Evolutionary conservation across 176 grass and related monocot species (phyloP).

Genomic region (Aegilops speltoides): DNA sequence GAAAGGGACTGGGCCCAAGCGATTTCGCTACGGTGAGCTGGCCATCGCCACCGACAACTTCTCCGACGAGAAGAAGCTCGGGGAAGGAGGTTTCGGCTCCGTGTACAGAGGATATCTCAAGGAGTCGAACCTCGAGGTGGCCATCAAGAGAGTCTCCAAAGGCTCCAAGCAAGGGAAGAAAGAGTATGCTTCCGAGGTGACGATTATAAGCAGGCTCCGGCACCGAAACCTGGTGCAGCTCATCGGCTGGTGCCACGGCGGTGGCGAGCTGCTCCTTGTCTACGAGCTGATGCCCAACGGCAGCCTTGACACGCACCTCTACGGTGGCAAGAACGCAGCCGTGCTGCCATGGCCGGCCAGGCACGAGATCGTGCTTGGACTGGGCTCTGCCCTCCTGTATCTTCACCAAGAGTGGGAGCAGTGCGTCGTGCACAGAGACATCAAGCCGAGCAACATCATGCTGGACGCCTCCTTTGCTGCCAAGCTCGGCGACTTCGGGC

Average conservation of each 20-base stretch:
- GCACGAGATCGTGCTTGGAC: slow-evolving; percentile 10
- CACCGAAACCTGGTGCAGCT: slow-evolving; percentile 67
- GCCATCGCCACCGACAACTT: slow-evolving; percentile 26
- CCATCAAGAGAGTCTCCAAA: slow-evolving; percentile 31
- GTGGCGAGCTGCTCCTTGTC: slow-evolving; percentile 42
- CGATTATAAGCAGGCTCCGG: slow-evolving; percentile 52
- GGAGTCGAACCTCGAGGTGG: background rate
- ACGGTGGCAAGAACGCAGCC: background rate
- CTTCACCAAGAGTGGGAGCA: slow-evolving; percentile 40
- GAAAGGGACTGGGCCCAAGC: slow-evolving; percentile 14
- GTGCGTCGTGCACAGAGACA: slow-evolving; percentile 30
- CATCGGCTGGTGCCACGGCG: slow-evolving; percentile 66
- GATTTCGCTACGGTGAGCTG: slow-evolving; percentile 25
- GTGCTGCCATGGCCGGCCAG: slow-evolving; percentile 36
- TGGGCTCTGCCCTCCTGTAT: slow-evolving; percentile 24
- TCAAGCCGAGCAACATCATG: slow-evolving; percentile 39
- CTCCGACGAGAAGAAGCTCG: slow-evolving; percentile 18
- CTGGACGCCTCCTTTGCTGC: slow-evolving; percentile 13
- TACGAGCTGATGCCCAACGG: slow-evolving; percentile 57
- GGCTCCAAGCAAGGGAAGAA: slow-evolving; percentile 45
- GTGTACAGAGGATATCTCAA: slow-evolving; percentile 26
- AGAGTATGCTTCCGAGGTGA: slow-evolving; percentile 54
- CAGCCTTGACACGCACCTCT: slow-evolving; percentile 40
- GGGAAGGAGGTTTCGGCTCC: slow-evolving; percentile 13
- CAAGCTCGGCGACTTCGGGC: slow-evolving; percentile 36